Base-by-base conservation (phyloP, 2,329 filamentous ascomycete species). In the Tolypocladium cylindrosporum region DNA sequence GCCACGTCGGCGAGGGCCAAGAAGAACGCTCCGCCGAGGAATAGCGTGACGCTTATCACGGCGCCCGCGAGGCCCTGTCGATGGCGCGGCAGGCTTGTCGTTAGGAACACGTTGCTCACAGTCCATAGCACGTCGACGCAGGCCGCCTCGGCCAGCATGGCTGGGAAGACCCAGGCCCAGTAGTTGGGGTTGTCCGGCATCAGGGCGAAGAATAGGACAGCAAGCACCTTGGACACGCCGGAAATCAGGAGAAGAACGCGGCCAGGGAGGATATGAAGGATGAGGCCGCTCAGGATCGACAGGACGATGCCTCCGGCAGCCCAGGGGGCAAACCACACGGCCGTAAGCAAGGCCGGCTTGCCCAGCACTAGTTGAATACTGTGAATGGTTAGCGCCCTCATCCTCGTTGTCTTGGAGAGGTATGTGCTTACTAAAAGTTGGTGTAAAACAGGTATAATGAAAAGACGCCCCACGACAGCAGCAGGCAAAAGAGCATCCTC, bases 51-150 rank as follows among this genome's bases (percentile, higher is more conserved):
- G 67, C 86, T 88, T 62, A 86, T 81, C 51, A 89, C 66, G 0
- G 83, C 84, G 2, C 85, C 86, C 0, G 85, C 86, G 2, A 88
- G 70, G 0, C 85, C 86, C 64, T 89, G 86, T 60, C 80, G 75
- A 13, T 76, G 72, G 9, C 75, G 75, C 0, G 84, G 83, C 55
- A 88, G 68, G 19, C 77, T 81, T 0, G 84, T 88, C 0, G 85
- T 88, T 56, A 87, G 81, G 67, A 88, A 89, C 56, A 89, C 80
- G 61, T 85, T 88, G 39, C 83, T 79, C 2, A 89, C 77, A 58
- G 83, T 88, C 70, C 83, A 88, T 8, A 81, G 81, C 51, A 88
- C 78, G 63, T 89, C 86, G 57, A 89, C 84, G 4, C 83, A 84
- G 27, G 87, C 71, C 0, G 85, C 88, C 16, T 77, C 80, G 58